Evolutionary conservation across 345 rosid species (phyloP), one percentile per base, ranked within the genome.

Genomic region (Melaleuca quinquenervia): DNA sequence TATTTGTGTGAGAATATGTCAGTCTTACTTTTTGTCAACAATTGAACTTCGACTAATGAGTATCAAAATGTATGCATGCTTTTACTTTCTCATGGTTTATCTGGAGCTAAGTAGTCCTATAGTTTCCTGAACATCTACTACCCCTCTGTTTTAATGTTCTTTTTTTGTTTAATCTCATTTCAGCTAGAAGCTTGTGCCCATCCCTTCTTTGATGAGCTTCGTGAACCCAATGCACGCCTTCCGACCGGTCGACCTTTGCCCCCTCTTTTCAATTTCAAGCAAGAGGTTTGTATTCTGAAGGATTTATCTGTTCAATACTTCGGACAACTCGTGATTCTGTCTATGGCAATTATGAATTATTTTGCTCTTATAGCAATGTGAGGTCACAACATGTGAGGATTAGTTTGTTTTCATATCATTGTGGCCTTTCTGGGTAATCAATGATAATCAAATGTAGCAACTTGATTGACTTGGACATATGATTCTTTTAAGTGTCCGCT

Each of bases 171-270:
- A 70, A 70, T 51, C 50, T 36, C 48, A n/a, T 78, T 89, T 84
- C 92, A 95, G 98, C 93, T 95, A 8, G 98, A 95, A 90, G 98
- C 97, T 58, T 92, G 94, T 82, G 91, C 94, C 0, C 98, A 95
- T 91, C 92, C 98, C 29, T 95, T 95, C 91, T 95, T 94, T 88
- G 93, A 94, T 85, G 98, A 95, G 89, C 97, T 95, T 78, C 94
- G 97, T 15, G 95, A 93, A 82, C 96, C 96, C 50, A 93, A 93
- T 89, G 93, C 93, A 32, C 96, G 95, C 84, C 95, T 95, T 84
- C 93, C 97, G 83, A 95, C 90, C 88, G 94, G 95, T 58, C 94
- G 94, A 7, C 91, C 95, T 3, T 88, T 95, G 62, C 98, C 97
- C 52, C 91, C 90, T 0, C 91, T 95, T 85, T 95, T 94, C 90